Evolutionary conservation across 495 filamentous ascomycete genomes (phyloP).

Genomic region (Neurospora sp.): DNA sequence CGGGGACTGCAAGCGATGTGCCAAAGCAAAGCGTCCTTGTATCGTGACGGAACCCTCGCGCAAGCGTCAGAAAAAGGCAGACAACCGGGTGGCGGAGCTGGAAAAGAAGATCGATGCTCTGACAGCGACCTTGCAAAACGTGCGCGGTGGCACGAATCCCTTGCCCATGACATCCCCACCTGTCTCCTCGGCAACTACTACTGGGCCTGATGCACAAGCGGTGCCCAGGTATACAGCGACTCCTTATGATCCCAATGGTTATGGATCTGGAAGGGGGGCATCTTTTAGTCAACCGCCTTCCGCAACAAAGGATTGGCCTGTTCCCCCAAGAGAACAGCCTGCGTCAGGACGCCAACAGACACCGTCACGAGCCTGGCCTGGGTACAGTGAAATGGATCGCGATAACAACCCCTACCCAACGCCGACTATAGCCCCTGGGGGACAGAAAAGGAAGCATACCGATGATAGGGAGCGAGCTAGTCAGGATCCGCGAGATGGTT

Average conservation of each 20-base stretch:
- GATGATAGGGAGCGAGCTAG: slow-evolving; percentile 16
- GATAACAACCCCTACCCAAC: slow-evolving; percentile 1
- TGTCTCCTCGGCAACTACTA: slow-evolving; percentile 8
- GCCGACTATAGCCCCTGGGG: slow-evolving; percentile 28
- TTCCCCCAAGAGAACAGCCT: background rate
- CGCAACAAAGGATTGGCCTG: background rate
- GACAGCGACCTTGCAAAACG: slow-evolving; percentile 64
- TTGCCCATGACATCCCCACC: slow-evolving; percentile 10
- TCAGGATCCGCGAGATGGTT: slow-evolving; percentile 6
- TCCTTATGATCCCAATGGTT: background rate
- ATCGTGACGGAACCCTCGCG: slow-evolving; percentile 72
- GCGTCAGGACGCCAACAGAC: background rate
- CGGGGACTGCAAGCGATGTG: slow-evolving; percentile 72
- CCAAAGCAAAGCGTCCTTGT: slow-evolving; percentile 71
- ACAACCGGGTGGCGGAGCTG: slow-evolving; percentile 81
- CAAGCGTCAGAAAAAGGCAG: slow-evolving; percentile 89
- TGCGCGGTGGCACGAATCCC: slow-evolving; percentile 22
- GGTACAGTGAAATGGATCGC: background rate
- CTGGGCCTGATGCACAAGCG: background rate
- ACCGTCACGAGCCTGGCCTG: background rate
- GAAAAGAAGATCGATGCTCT: slow-evolving; percentile 91
- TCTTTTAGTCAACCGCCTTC: background rate
- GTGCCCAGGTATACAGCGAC: background rate
- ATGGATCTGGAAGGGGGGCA: background rate
- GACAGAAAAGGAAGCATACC: slow-evolving; percentile 38